Conservation (phyloP, 1,139 yeast species). For the Schizosaccharomyces versatilis region DNA sequence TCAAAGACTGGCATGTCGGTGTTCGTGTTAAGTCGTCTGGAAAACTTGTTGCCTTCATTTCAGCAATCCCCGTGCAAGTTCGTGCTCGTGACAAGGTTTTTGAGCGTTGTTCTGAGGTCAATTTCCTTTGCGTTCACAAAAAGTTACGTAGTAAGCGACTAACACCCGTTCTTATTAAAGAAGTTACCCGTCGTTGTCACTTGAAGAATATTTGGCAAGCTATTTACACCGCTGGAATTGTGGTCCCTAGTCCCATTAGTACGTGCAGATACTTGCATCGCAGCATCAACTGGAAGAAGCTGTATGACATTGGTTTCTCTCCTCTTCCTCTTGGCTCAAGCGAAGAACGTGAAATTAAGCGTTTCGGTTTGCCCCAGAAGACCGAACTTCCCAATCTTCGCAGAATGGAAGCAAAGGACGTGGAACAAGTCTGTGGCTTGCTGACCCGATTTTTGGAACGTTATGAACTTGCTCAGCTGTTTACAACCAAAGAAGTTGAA, state of each 20-base stretch:
- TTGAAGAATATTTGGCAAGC: conserved; percentile 82
- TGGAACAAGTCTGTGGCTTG: conserved; percentile 38
- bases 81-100: conserved; percentile 36
- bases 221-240: conserved; percentile 75
- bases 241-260: conserved; percentile 80
- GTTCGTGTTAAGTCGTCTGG: conserved; percentile 61
- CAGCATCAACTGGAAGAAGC: conserved; percentile 76
- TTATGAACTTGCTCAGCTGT: conserved; percentile 52
- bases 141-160: conserved; percentile 79
- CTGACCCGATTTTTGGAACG: conserved; percentile 40
- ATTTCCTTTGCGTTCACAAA: conserved; percentile 83
- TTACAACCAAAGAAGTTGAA: conserved; percentile 43
- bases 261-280: conserved; percentile 84
- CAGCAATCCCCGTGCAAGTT: conserved; percentile 66
- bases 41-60: conserved; percentile 71
- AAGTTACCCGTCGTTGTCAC: conserved; percentile 83
- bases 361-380: conserved; percentile 43
- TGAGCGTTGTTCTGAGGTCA: conserved; percentile 56
- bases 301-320: conserved; percentile 68
- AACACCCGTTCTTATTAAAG: conserved; percentile 84
- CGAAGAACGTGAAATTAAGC: conserved; percentile 60
- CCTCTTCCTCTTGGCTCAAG: conserved; percentile 59
- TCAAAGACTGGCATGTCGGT: conserved; percentile 75
- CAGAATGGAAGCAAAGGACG: conserved; percentile 36
- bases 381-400: conserved; percentile 42